Evolutionary conservation across 768 basidiomycete species (phyloP).

Genomic region (Sporobolomyces pararoseus): DNA sequence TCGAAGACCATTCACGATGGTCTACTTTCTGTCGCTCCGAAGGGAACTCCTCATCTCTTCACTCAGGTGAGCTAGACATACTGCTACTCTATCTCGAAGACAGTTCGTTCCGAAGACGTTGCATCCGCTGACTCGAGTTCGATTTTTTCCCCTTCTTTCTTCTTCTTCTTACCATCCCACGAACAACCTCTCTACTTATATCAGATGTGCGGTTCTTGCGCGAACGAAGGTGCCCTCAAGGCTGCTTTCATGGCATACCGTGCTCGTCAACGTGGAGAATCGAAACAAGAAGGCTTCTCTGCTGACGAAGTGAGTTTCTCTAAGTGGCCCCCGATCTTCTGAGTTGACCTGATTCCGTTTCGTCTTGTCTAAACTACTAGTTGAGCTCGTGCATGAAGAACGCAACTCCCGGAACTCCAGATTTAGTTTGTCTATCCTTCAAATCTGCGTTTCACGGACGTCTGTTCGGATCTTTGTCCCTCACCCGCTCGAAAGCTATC

Average conservation of each 20-base stretch:
- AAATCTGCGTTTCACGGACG: constrained; percentile 53
- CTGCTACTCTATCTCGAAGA: not conserved
- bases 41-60: constrained; percentile 50
- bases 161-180: too few species aligned
- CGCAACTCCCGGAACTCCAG: constrained; percentile 50
- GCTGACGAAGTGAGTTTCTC: constrained; percentile 47
- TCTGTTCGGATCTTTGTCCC: constrained; percentile 51
- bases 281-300: constrained; percentile 44
- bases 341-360: not conserved
- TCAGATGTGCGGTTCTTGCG: constrained; percentile 41
- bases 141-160: not conserved
- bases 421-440: constrained; percentile 51
- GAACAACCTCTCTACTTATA: too few species aligned
- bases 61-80: constrained; percentile 40
- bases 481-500: constrained; percentile 52
- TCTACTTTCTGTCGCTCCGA: constrained; percentile 51
- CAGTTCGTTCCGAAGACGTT: too few species aligned
- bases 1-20: constrained; percentile 47
- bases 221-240: constrained; percentile 51
- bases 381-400: constrained; percentile 51
- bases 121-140: not conserved
- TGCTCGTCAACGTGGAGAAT: constrained; percentile 46
- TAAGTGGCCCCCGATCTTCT: not conserved
- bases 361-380: too few species aligned
- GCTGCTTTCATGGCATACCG: constrained; percentile 50